Conservation (phyloP, 257 asterid species). For the Nicotiana paniculata region DNA sequence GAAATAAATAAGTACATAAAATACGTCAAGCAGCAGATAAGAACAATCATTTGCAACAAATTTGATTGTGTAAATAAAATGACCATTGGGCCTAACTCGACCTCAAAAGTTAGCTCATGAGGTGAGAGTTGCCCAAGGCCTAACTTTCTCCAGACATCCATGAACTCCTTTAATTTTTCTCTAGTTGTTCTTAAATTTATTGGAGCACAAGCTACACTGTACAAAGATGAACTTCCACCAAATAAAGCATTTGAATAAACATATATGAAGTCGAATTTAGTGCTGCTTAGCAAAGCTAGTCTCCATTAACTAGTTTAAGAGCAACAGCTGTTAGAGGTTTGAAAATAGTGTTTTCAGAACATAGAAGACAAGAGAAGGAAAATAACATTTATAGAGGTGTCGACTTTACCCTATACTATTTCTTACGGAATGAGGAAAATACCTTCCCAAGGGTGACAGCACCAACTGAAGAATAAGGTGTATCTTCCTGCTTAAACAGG, state of each 20-base stretch:
- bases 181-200: not conserved
- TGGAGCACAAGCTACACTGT: not conserved
- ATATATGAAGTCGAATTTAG: not conserved
- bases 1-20: not conserved
- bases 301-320: not conserved
- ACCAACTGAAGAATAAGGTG: constrained; percentile 41
- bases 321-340: not conserved
- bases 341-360: not conserved
- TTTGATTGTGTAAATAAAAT: not conserved
- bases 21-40: not conserved
- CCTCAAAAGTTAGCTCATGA: not conserved
- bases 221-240: not conserved
- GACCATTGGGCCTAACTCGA: not conserved
- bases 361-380: not conserved
- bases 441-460: constrained; percentile 48
- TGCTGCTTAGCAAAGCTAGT: not conserved
- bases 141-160: not conserved
- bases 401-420: not conserved
- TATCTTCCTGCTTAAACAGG: constrained; percentile 25
- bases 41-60: not conserved
- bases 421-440: constrained; percentile 10
- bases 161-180: not conserved
- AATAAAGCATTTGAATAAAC: not conserved
- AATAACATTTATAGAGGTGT: not conserved
- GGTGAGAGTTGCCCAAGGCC: not conserved